These are phyloP conservation scores for Colletotrichum liriopes DNA, from an alignment of 2,329 filamentous ascomycete species.

Conservation along the genomic window DNA sequence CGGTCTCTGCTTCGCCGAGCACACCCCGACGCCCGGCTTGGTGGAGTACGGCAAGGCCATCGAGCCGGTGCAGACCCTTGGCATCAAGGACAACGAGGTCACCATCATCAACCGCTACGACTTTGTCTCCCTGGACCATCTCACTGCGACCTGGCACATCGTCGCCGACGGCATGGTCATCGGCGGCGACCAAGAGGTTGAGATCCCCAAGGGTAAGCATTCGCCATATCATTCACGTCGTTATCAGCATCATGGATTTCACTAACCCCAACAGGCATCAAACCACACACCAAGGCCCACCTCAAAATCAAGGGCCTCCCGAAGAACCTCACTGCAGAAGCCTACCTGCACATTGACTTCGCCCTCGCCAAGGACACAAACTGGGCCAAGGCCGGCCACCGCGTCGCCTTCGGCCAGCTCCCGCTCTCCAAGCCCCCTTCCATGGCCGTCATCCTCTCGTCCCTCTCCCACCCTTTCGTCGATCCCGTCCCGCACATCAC, in stretches of 20 bases:
- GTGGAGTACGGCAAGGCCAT: conserved; percentile 72
- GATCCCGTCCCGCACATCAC: conserved; percentile 34
- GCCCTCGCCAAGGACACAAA: conserved; percentile 57
- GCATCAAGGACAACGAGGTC: conserved; percentile 58
- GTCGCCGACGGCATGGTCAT: conserved; percentile 57
- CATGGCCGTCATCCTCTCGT: conserved; percentile 46
- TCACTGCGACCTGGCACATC: conserved; percentile 61
- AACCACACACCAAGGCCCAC: conserved; percentile 58
- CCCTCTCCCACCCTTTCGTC: conserved; percentile 27
- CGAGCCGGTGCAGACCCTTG: conserved; percentile 69
- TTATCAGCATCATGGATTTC: neutral
- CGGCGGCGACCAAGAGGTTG: conserved; percentile 50
- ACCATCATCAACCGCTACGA: conserved; percentile 70
- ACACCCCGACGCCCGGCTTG: conserved; percentile 67
- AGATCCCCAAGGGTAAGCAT: conserved; percentile 59
- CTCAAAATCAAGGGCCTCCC: conserved; percentile 54
- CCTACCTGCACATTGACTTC: conserved; percentile 67
- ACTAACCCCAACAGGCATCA: conserved; percentile 51
- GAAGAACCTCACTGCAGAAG: conserved; percentile 52
- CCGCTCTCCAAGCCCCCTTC: conserved; percentile 55
- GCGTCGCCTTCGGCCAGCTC: conserved; percentile 67
- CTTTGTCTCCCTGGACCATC: conserved; percentile 66
- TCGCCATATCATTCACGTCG: neutral
- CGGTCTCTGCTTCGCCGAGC: conserved; percentile 66
- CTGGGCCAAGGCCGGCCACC: conserved; percentile 68